A percentile compares a stretch with the other conserved stretches of the same genome.
These are phyloP conservation scores for Pilatotrama ljubarskyi DNA, from an alignment of 768 basidiomycete species.

Conservation along the genomic window DNA sequence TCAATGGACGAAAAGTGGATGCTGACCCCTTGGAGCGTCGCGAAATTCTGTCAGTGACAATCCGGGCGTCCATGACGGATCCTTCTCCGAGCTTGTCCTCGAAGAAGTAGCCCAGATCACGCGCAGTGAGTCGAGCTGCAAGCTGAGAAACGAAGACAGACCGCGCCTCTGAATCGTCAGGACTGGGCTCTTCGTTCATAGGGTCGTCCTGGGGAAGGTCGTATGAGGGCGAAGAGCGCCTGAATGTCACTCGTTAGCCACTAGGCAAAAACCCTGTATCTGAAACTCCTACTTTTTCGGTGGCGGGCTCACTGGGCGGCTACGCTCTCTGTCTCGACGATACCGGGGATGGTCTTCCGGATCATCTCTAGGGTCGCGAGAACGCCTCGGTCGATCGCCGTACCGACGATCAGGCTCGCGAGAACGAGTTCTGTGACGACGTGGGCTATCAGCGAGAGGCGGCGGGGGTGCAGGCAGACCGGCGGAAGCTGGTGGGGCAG, in stretches of 20 bases:
- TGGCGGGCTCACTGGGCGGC: conserved; percentile 38
- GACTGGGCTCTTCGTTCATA: conserved; percentile 82
- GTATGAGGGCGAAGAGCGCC: conserved; percentile 72
- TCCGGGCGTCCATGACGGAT: conserved; percentile 91
- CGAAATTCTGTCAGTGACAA: conserved; percentile 93
- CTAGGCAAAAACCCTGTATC: conserved; percentile 37
- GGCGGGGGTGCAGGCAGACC: conserved; percentile 45
- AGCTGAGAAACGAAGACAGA: conserved; percentile 99
- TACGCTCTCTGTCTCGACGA: conserved; percentile 44
- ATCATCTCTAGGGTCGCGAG: conserved; percentile 60
- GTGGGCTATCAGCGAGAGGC: conserved; percentile 51
- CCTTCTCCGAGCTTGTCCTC: conserved; percentile 95
- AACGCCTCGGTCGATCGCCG: conserved; percentile 44
- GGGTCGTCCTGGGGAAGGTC: conserved; percentile 64
- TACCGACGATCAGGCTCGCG: conserved; percentile 52
- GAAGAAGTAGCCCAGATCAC: conserved; percentile 98
- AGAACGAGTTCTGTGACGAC: conserved; percentile 48
- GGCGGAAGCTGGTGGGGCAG: conserved; percentile 49
- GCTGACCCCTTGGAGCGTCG: conserved; percentile 94
- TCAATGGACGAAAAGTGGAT: conserved; percentile 20
- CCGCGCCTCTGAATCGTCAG: conserved; percentile 97
- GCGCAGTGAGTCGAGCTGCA: conserved; percentile 92
- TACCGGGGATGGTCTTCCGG: conserved; percentile 51
- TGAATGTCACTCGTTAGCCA: conserved; percentile 31
- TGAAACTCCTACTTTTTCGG: conserved; percentile 31